phyloP scores from a whole-genome alignment of 805 yeast genomes.

The Zygoascus tannicola region DNA sequence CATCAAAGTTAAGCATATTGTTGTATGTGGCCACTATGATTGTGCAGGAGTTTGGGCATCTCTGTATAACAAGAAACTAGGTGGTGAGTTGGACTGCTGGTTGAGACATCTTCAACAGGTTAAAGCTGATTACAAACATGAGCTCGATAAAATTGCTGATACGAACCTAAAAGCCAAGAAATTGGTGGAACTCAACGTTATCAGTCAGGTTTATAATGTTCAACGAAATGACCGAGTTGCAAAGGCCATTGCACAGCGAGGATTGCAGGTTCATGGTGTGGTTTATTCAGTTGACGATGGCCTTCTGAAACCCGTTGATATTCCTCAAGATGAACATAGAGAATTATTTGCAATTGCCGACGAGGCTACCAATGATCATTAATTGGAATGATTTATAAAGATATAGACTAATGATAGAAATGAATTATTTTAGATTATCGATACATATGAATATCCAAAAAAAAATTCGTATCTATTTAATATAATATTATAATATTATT shows the following conservation, averaged over 20 bases:
- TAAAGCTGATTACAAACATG: constrained; percentile 47
- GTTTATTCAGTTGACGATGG: constrained; percentile 81
- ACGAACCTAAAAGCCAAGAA: constrained; percentile 45
- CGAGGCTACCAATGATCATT: background rate
- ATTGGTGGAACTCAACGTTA: constrained; percentile 67
- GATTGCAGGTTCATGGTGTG: constrained; percentile 71
- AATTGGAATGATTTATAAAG: no score
- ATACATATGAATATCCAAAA: no score
- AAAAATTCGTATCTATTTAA: no score
- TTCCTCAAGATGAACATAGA: constrained; percentile 8
- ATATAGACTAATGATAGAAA: no score
- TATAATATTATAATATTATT: no score
- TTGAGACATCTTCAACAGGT: constrained; percentile 56
- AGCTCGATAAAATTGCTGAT: constrained; percentile 41
- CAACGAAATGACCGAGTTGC: constrained; percentile 55
- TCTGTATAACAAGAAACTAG: constrained; percentile 51
- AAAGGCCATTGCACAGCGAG: constrained; percentile 50
- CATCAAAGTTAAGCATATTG: constrained; percentile 66
- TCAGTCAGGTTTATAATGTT: constrained; percentile 60
- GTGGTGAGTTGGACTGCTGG: constrained; percentile 67
- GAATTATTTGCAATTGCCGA: background rate
- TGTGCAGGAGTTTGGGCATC: constrained; percentile 92
- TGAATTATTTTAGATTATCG: no score
- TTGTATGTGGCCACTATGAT: constrained; percentile 90
- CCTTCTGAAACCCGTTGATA: constrained; percentile 38